These are phyloP conservation scores for Chaetomium strumarium DNA, from an alignment of 2,329 filamentous ascomycete genomes.

Conservation along the genomic window DNA sequence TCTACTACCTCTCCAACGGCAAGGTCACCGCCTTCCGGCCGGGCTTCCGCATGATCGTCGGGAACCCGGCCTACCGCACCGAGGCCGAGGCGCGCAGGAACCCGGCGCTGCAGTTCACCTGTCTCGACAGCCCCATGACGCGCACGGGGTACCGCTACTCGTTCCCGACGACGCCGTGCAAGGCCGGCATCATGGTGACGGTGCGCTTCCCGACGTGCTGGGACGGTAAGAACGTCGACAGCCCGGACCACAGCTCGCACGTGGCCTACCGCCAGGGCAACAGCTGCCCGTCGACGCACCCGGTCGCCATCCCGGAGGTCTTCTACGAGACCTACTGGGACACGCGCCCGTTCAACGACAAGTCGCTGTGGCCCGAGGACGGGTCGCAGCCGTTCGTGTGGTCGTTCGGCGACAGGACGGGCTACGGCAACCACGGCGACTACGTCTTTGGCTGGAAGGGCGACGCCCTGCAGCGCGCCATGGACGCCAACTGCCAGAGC, in stretches of 20 bases:
- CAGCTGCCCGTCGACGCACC: constrained; percentile 17
- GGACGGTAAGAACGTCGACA: constrained; percentile 47
- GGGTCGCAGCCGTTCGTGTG: constrained; percentile 20
- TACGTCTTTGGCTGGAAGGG: constrained; percentile 22
- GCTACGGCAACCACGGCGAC: constrained; percentile 20
- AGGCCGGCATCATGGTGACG: constrained; percentile 35
- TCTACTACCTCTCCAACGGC: not conserved
- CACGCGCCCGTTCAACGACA: constrained; percentile 18
- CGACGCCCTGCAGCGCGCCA: constrained; percentile 18
- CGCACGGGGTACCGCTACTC: constrained; percentile 17
- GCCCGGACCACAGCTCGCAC: constrained; percentile 37
- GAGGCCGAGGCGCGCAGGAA: constrained; percentile 5
- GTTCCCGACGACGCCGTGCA: constrained; percentile 24
- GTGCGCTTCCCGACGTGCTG: constrained; percentile 46
- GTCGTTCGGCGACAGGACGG: constrained; percentile 20
- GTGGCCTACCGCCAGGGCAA: constrained; percentile 40
- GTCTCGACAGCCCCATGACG: constrained; percentile 17
- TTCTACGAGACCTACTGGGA: constrained; percentile 22
- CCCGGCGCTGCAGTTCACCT: constrained; percentile 20
- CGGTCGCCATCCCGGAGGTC: constrained; percentile 19
- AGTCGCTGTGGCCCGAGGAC: constrained; percentile 15
- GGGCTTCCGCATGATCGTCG: constrained; percentile 21
- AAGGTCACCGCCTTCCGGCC: constrained; percentile 16
- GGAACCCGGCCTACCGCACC: constrained; percentile 17
- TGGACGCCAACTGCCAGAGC: constrained; percentile 10